Evolutionary conservation across 352 stramenopile species (phyloP).

Genomic region (Pelagophyceae sp.): DNA sequence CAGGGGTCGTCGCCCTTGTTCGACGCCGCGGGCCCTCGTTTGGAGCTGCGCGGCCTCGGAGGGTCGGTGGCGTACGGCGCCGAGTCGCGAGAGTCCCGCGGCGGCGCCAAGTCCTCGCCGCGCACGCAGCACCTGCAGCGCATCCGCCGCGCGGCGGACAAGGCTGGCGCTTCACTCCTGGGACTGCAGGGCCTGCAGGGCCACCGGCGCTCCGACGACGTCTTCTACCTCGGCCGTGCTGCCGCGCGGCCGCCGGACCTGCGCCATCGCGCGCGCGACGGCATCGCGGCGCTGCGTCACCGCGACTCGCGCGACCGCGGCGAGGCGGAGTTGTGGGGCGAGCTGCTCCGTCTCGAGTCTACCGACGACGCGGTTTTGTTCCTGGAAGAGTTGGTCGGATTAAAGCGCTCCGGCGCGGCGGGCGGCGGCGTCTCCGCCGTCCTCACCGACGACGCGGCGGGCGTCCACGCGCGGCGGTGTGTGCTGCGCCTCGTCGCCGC

Average conservation of each 20-base stretch:
- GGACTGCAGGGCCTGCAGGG: too few species aligned
- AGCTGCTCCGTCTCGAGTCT: background rate
- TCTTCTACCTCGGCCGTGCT: background rate
- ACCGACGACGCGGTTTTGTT: background rate
- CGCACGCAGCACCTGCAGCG: background rate
- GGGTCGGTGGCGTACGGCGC: background rate
- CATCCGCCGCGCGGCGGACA: background rate
- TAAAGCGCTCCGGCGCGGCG: background rate
- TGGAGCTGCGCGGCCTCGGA: background rate
- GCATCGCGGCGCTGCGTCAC: background rate
- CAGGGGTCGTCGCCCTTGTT: background rate
- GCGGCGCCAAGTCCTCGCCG: background rate
- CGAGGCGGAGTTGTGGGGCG: background rate
- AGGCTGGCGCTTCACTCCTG: background rate
- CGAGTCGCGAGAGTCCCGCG: background rate
- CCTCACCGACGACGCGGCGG: background rate
- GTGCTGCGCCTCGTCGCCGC: background rate
- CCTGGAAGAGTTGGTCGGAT: background rate
- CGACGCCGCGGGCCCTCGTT: background rate
- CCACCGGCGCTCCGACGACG: background rate
- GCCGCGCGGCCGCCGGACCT: background rate
- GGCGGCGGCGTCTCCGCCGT: background rate
- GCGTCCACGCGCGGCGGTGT: background rate
- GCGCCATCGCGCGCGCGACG: background rate
- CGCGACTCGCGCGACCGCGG: background rate